Evolutionary conservation across 2,329 filamentous ascomycete species (phyloP).

Genomic region (Alternaria incomplexa): DNA sequence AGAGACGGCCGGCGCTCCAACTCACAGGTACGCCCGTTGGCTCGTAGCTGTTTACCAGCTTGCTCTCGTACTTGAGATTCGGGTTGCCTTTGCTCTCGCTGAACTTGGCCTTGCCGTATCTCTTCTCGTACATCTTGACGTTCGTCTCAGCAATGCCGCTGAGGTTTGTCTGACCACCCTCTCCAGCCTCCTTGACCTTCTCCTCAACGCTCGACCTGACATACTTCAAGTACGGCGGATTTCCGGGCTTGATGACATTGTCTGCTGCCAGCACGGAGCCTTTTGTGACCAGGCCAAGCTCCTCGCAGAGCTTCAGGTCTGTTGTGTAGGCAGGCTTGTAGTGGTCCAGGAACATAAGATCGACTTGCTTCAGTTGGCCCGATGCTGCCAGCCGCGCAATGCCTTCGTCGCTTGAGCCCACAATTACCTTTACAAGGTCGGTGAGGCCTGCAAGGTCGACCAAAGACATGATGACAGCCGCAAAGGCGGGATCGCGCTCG

Average conservation of each 20-base stretch:
- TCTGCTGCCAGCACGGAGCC: conserved; percentile 72
- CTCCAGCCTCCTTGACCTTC: conserved; percentile 58
- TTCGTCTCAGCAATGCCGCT: conserved; percentile 53
- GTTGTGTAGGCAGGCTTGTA: conserved; percentile 77
- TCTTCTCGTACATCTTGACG: conserved; percentile 56
- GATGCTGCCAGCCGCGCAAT: conserved; percentile 64
- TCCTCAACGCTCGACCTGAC: conserved; percentile 68
- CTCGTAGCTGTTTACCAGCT: conserved; percentile 69
- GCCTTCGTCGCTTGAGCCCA: conserved; percentile 72
- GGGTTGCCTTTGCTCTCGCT: conserved; percentile 63
- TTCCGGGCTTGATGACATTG: conserved; percentile 74
- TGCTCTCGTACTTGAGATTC: conserved; percentile 69
- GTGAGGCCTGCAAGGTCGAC: conserved; percentile 76
- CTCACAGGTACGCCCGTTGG: conserved; percentile 70
- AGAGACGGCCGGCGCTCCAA: conserved; percentile 8
- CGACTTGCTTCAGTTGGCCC: conserved; percentile 64
- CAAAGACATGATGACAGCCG: conserved; percentile 70
- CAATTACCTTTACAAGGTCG: conserved; percentile 71
- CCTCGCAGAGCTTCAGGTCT: conserved; percentile 79
- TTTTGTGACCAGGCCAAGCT: conserved; percentile 66
- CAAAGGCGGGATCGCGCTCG: conserved; percentile 77
- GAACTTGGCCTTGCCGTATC: conserved; percentile 55
- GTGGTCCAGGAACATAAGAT: conserved; percentile 81
- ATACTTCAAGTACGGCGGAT: conserved; percentile 73
- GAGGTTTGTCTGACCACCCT: conserved; percentile 44